phyloP scores from a whole-genome alignment of 1,139 yeast species.

The Kodamaea fungicola region DNA sequence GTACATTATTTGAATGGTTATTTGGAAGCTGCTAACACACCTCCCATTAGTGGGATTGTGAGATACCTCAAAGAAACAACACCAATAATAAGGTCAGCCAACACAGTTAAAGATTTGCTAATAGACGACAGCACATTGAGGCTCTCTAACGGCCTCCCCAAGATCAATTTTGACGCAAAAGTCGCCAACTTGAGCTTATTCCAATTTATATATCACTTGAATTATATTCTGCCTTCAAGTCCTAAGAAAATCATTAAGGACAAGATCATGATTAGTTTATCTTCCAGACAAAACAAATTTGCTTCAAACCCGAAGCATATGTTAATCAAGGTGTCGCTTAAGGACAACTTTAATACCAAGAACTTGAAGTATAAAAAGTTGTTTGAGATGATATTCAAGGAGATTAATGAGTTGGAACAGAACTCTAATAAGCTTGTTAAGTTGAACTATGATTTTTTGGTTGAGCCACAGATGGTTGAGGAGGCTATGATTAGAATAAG shows the following conservation, averaged over 20 bases:
- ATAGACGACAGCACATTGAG: conserved; percentile 10
- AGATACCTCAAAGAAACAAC: conserved; percentile 30
- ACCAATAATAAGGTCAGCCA: conserved; percentile 27
- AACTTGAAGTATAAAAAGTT: conserved; percentile 38
- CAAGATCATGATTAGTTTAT: conserved; percentile 29
- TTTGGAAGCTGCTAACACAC: conserved; percentile 6
- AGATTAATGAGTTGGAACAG: conserved; percentile 27
- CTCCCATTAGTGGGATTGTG: conserved; percentile 29
- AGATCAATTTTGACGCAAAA: conserved; percentile 32
- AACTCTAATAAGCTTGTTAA: conserved; percentile 18
- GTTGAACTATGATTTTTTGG: conserved; percentile 41
- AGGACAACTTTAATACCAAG: conserved; percentile 36
- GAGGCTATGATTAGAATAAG: conserved; percentile 14
- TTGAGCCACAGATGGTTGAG: conserved; percentile 16
- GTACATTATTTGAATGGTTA: conserved; percentile 26
- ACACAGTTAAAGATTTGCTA: conserved; percentile 12
- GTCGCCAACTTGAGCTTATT: conserved; percentile 30
- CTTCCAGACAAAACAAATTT: conserved; percentile 34
- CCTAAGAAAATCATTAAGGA: conserved; percentile 37
- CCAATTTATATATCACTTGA: conserved; percentile 33
- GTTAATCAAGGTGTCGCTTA: conserved; percentile 30
- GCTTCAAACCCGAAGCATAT: conserved; percentile 18
- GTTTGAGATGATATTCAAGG: conserved; percentile 39
- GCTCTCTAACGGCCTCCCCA: conserved; percentile 31
- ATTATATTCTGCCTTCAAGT: conserved; percentile 22